phyloP scores from a whole-genome alignment of 768 basidiomycete genomes.

The Rhodotorula taiwanensis region DNA sequence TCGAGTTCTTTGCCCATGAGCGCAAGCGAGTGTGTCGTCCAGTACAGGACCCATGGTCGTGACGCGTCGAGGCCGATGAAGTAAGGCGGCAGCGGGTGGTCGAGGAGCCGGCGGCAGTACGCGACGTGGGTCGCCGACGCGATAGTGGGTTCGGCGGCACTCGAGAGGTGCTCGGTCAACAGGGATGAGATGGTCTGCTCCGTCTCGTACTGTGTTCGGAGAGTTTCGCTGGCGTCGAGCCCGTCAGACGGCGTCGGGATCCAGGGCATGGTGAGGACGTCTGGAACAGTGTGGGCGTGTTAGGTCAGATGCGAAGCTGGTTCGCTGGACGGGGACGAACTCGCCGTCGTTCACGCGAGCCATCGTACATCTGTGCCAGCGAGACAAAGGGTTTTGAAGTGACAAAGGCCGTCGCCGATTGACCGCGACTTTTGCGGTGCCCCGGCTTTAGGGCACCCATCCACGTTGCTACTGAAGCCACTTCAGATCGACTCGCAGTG shows the following conservation, averaged over 20 bases:
- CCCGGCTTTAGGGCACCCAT: too few relatives aligned
- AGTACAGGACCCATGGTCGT: conserved; percentile 90
- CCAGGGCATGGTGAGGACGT: conserved; percentile 33
- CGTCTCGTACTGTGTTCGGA: conserved; percentile 16
- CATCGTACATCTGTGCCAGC: too few relatives aligned
- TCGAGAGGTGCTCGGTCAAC: conserved; percentile 9
- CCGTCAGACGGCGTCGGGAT: conserved; percentile 24
- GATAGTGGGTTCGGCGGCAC: conserved; percentile 3
- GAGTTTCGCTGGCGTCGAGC: conserved; percentile 9
- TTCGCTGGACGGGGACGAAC: too few relatives aligned
- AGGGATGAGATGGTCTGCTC: conserved; percentile 20
- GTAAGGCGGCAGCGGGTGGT: conserved; percentile 64
- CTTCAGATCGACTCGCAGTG: too few relatives aligned
- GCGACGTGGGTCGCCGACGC: conserved; percentile 43
- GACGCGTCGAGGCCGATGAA: conserved; percentile 86
- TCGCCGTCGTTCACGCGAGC: too few relatives aligned
- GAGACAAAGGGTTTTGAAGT: too few relatives aligned
- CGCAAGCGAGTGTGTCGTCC: conserved; percentile 80
- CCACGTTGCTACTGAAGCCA: too few relatives aligned
- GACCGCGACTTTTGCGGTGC: too few relatives aligned
- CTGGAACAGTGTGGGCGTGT: too few relatives aligned
- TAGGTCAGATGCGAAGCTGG: too few relatives aligned
- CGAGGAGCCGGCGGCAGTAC: conserved; percentile 63
- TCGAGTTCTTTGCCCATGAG: conserved; percentile 41
- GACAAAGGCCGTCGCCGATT: too few relatives aligned